A percentile compares a stretch with the other conserved stretches of the same genome.
Conservation (phyloP, 805 yeast genomes). For the Wickerhamiella nectarea region DNA sequence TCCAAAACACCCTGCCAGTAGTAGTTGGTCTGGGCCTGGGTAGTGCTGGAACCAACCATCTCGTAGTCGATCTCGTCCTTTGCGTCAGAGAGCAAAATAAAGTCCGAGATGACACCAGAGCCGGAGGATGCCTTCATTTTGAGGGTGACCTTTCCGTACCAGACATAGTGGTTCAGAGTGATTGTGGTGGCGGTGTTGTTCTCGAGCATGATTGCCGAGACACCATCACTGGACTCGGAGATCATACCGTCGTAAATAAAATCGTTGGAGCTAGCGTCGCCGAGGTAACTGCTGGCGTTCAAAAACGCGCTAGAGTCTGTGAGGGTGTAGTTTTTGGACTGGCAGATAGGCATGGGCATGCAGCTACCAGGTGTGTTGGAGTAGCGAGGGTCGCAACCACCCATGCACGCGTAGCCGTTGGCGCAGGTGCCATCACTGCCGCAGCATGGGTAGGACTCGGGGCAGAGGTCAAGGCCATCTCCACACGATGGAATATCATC, state of each 20-base stretch:
- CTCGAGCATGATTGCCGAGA: slow-evolving; percentile 67
- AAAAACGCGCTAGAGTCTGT: slow-evolving; percentile 26
- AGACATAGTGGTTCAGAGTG: slow-evolving; percentile 63
- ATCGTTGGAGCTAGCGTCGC: slow-evolving; percentile 51
- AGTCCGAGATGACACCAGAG: slow-evolving; percentile 72
- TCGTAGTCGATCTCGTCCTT: slow-evolving; percentile 88
- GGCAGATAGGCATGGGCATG: slow-evolving; percentile 74
- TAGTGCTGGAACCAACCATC: slow-evolving; percentile 63
- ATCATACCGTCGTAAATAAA: slow-evolving; percentile 52
- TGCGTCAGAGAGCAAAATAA: slow-evolving; percentile 67
- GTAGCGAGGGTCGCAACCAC: slow-evolving; percentile 71
- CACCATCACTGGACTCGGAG: slow-evolving; percentile 39
- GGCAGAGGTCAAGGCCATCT: slow-evolving; percentile 37
- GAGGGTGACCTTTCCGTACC: slow-evolving; percentile 76
- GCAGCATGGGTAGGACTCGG: slow-evolving; percentile 74
- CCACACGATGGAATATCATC: slow-evolving; percentile 18
- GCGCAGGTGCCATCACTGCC: slow-evolving; percentile 71
- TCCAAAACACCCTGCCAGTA: slow-evolving; percentile 63
- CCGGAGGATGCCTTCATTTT: slow-evolving; percentile 59
- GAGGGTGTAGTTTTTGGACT: slow-evolving; percentile 25
- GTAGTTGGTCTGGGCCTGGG: slow-evolving; percentile 60
- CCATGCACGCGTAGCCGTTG: slow-evolving; percentile 62
- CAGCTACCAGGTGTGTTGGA: slow-evolving; percentile 58
- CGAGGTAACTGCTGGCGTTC: slow-evolving; percentile 38
- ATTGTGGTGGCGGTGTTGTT: slow-evolving; percentile 63